Conservation (phyloP, 2,329 filamentous ascomycete species). For the Calonectria leucothoes region DNA sequence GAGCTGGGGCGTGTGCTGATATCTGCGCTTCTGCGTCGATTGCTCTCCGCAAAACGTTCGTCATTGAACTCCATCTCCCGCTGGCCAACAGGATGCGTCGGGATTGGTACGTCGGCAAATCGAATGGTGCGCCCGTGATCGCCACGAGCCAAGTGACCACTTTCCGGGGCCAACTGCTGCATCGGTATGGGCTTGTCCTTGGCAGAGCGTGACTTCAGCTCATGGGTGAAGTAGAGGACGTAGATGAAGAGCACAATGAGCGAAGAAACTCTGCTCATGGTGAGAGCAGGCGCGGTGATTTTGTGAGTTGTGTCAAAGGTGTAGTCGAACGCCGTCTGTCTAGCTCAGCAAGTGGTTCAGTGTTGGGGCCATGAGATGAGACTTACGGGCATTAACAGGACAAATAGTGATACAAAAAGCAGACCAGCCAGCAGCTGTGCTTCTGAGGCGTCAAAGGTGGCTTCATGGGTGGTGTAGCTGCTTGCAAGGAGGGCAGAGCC, state of each 20-base stretch:
- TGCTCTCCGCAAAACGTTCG: background rate
- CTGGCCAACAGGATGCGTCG: conserved; percentile 24
- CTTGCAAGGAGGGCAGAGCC: conserved; percentile 81
- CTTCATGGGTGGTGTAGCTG: conserved; percentile 75
- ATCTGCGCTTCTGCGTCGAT: conserved; percentile 4
- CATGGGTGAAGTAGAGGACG: conserved; percentile 78
- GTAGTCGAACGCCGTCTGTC: conserved; percentile 54
- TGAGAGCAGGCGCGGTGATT: conserved; percentile 72
- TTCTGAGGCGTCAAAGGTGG: conserved; percentile 53
- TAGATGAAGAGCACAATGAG: conserved; percentile 81
- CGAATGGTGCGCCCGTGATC: conserved; percentile 42
- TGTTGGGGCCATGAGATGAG: accelerated
- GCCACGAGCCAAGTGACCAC: background rate
- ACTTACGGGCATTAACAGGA: conserved; percentile 51
- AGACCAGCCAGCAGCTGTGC: conserved; percentile 50
- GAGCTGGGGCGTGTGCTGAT: conserved; percentile 24
- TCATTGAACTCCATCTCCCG: background rate
- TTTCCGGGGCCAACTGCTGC: conserved; percentile 72
- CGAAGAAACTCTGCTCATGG: conserved; percentile 82
- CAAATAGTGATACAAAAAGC: conserved; percentile 52
- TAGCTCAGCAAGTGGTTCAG: background rate
- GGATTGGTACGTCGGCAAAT: conserved; percentile 43
- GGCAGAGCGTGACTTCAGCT: conserved; percentile 72
- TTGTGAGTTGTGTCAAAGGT: conserved; percentile 66
- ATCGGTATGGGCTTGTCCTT: conserved; percentile 80